phyloP scores from a whole-genome alignment of 805 yeast genomes.

The Danielia reshetovae region DNA sequence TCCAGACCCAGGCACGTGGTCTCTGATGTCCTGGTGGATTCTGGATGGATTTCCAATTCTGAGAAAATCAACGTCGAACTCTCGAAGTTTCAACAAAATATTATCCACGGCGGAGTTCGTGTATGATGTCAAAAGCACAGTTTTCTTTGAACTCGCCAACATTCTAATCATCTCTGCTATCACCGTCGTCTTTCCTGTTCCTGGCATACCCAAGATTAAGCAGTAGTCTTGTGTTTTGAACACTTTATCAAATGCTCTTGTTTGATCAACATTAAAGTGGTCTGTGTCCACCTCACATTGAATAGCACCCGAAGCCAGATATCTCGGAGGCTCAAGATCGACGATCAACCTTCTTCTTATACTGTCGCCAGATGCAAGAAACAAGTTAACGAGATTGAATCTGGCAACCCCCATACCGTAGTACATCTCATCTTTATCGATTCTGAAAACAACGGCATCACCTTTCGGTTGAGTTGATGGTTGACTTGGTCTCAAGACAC shows the following conservation, averaged over 20 bases:
- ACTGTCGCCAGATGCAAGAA: constrained; percentile 48
- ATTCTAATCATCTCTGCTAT: constrained; percentile 70
- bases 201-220: constrained; percentile 94
- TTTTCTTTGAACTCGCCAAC: constrained; percentile 56
- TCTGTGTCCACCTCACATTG: constrained; percentile 9
- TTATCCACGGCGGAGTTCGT: constrained; percentile 98
- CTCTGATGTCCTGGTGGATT: constrained; percentile 59
- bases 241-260: constrained; percentile 61
- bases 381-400: constrained; percentile 67
- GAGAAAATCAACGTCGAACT: constrained; percentile 41
- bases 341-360: constrained; percentile 48
- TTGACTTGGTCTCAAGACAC: constrained; percentile 13
- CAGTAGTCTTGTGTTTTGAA: constrained; percentile 69
- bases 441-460: constrained; percentile 42
- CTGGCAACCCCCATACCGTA: constrained; percentile 75
- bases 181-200: constrained; percentile 93
- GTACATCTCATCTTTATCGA: constrained; percentile 77
- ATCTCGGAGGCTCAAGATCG: constrained; percentile 48
- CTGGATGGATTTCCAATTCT: constrained; percentile 61
- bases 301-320: constrained; percentile 22
- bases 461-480: constrained; percentile 1
- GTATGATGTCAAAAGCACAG: constrained; percentile 76
- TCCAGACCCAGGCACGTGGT: constrained; percentile 44
- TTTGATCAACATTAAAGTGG: constrained; percentile 67
- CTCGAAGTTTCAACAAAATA: constrained; percentile 66